Evolutionary conservation across 257 asterid genomes (phyloP).

Genomic region (Solanum ahanhuiri): DNA sequence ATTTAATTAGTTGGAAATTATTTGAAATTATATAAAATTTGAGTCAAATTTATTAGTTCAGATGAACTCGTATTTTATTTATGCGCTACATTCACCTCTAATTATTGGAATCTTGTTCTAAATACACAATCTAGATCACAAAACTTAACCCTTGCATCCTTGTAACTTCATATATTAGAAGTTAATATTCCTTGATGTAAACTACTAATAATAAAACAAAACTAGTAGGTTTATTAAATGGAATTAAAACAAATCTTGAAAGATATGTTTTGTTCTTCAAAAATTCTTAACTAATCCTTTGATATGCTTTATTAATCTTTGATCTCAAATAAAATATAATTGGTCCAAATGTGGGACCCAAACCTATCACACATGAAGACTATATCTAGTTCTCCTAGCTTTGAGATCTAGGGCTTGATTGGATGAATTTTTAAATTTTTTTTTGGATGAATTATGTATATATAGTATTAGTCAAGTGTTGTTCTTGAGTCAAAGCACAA

Average conservation of each 20-base stretch:
- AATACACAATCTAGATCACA: background rate
- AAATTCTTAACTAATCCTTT: background rate
- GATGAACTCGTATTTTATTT: background rate
- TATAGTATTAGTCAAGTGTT: background rate
- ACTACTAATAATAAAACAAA: background rate
- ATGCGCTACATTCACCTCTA: background rate
- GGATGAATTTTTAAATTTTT: background rate
- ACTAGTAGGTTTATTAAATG: background rate
- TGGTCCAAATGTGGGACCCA: background rate
- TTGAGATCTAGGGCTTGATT: background rate
- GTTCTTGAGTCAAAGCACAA: background rate
- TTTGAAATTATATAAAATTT: background rate
- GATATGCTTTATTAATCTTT: background rate
- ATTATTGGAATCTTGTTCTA: background rate
- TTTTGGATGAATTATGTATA: background rate
- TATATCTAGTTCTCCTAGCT: background rate
- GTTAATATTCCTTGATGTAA: background rate
- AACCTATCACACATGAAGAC: background rate
- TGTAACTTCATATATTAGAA: background rate
- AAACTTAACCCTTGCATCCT: background rate
- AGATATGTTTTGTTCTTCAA: background rate
- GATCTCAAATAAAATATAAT: background rate
- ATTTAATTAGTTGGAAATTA: too few relatives aligned
- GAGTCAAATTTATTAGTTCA: background rate
- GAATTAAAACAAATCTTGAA: background rate